Base-by-base conservation (phyloP, 371 early-diverging fungal species). In the Nematocida sp. region DNA sequence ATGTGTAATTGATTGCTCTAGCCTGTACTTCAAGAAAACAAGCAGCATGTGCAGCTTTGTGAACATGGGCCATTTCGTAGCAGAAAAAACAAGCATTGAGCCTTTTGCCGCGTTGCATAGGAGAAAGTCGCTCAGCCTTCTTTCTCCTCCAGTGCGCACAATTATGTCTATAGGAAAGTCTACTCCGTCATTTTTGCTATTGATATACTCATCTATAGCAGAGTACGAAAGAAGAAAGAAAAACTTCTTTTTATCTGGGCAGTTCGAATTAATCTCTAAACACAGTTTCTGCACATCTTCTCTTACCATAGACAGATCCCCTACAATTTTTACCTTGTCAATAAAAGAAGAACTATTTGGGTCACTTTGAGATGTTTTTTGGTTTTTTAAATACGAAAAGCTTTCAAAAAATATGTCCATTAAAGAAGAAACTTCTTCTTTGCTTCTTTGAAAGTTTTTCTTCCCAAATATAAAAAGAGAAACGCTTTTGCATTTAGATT, bases 381-480 rank as follows among this genome's bases (percentile, higher is more conserved):
- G 88, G 55, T 90, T 90, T 16, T 87, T 86, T 66, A 86, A 85
- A n/a, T n/a, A n/a, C n/a, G n/a, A n/a, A 20, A 45, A 45, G 13
- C 13, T 45, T 13, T 13, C 45, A 45, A 13, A 20, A 49, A 90
- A 88, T 18, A 96, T 78, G 16, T 87, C 83, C 93, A 95, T 93
- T 65, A 97, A 80, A 36, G 87, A 86, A 11, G 89, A 86, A 13
- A 97, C 92, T 83, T 97, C 97, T 40, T 87, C 80, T 9, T 77
- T 66, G 33, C 91, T 86, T 53, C 99, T 87, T 78, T 89, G 90
- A 79, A 94, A 95, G 85, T 98, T 98, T 64, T 95, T 95, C 48
- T 93, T 90, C 78, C 91, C 90, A 84, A 97, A 96, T 5, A 94
- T 95, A 85, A 90, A 98, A 11, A 94, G 91, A n/a, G 93, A 92